Conservation (phyloP, 495 filamentous ascomycete species). For the Trichoderma gamsii region DNA sequence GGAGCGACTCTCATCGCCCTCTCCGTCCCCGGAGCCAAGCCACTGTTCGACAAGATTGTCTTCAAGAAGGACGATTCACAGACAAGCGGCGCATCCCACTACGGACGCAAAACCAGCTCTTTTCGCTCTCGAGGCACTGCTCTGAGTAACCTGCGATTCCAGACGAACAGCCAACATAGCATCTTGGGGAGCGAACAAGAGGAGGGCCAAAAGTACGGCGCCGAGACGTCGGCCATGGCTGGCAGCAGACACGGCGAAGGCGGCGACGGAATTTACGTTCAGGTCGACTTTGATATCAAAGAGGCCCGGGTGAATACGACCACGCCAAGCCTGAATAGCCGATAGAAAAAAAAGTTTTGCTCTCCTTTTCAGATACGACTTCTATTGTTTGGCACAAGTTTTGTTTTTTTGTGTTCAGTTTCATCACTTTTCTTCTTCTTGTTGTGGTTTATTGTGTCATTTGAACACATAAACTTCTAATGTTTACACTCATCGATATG, state of each 20-base stretch:
- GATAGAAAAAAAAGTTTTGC: neutral
- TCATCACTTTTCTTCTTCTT: neutral
- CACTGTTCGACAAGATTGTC: slow-evolving; percentile 30
- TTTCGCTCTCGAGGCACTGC: slow-evolving; percentile 14
- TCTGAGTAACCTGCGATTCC: slow-evolving; percentile 8
- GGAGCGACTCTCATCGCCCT: slow-evolving; percentile 40
- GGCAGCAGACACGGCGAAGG: slow-evolving; percentile 12
- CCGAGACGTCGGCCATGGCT: neutral
- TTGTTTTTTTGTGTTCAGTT: neutral
- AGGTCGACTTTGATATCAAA: slow-evolving; percentile 17
- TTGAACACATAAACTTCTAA: neutral
- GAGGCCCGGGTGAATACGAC: slow-evolving; percentile 14
- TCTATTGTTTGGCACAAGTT: neutral
- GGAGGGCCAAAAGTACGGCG: slow-evolving; percentile 8
- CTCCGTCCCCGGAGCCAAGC: slow-evolving; percentile 41
- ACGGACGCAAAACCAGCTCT: neutral
- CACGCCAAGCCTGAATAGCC: neutral
- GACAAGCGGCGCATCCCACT: slow-evolving; percentile 12
- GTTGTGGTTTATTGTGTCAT: neutral
- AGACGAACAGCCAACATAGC: slow-evolving; percentile 7
- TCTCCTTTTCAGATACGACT: neutral
- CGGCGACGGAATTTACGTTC: slow-evolving; percentile 21
- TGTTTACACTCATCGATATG: neutral
- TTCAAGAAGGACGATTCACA: slow-evolving; percentile 7
- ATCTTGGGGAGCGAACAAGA: slow-evolving; percentile 15